Conservation (phyloP, 257 asterid species). For the Solanum stenotomum region DNA sequence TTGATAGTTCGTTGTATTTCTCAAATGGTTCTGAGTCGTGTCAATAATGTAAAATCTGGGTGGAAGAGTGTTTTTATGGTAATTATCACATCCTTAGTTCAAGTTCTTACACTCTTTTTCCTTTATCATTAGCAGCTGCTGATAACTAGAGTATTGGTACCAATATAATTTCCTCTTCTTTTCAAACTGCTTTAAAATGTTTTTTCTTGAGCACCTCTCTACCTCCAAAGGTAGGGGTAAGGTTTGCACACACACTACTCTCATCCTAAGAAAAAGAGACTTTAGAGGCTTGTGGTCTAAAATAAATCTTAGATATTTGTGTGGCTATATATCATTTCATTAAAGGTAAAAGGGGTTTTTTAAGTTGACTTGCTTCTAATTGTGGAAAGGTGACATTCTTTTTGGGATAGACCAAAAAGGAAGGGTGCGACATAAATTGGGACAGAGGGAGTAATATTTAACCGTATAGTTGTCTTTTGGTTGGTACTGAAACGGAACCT, state of each 20-base stretch:
- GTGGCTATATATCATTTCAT: neutral
- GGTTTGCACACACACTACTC: neutral
- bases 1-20: slow-evolving; percentile 94
- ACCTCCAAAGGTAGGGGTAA: neutral
- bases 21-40: slow-evolving; percentile 98
- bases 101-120: neutral
- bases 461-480: neutral
- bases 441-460: neutral
- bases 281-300: neutral
- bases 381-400: neutral
- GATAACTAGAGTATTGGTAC: neutral
- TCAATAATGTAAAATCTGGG: slow-evolving; percentile 90
- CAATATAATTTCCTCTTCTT: neutral
- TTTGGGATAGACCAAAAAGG: neutral
- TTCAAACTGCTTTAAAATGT: neutral
- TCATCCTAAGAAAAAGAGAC: neutral
- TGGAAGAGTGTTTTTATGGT: slow-evolving; percentile 99
- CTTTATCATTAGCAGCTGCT: neutral
- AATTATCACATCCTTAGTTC: slow-evolving; percentile 9
- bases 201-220: neutral
- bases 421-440: neutral
- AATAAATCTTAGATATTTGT: neutral
- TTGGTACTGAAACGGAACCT: neutral
- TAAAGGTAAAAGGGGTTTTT: neutral
- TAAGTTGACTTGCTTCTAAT: neutral